phyloP scores from a whole-genome alignment of 2,329 filamentous ascomycete genomes.

The Chaetomiaceae sp. region DNA sequence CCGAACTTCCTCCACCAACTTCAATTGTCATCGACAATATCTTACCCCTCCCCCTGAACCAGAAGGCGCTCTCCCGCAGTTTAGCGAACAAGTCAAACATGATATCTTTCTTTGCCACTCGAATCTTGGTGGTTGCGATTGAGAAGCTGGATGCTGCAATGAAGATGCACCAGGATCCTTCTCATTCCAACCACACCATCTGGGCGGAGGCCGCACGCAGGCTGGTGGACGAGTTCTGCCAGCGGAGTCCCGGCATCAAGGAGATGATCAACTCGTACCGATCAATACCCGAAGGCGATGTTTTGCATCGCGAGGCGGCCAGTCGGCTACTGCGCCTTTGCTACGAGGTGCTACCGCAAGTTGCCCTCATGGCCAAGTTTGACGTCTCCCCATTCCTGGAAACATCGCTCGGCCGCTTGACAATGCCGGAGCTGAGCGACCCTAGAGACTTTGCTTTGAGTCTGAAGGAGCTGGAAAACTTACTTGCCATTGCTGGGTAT shows the following conservation, averaged over 20 bases:
- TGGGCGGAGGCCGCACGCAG: constrained; percentile 69
- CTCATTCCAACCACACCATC: constrained; percentile 37
- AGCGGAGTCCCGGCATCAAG: constrained; percentile 75
- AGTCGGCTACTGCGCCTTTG: constrained; percentile 78
- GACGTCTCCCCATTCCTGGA: constrained; percentile 78
- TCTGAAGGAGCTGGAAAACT: constrained; percentile 72
- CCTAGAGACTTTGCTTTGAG: constrained; percentile 50
- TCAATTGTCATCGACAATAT: constrained; percentile 80
- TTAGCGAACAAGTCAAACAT: constrained; percentile 73
- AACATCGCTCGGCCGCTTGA: constrained; percentile 59
- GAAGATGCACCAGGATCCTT: constrained; percentile 52
- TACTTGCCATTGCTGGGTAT: constrained; percentile 73
- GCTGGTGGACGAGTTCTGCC: constrained; percentile 69
- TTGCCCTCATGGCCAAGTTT: constrained; percentile 78
- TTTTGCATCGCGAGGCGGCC: constrained; percentile 73
- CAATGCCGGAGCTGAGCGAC: constrained; percentile 47
- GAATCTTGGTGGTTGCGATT: constrained; percentile 73
- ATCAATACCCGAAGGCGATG: constrained; percentile 60
- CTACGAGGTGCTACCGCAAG: constrained; percentile 74
- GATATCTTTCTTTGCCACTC: constrained; percentile 77
- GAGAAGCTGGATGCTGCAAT: constrained; percentile 68
- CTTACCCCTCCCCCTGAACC: constrained; percentile 74
- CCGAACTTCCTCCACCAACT: constrained; percentile 68
- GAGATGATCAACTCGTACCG: constrained; percentile 73
- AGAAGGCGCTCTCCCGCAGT: constrained; percentile 74